Percentiles rank a stretch among this genome's conserved stretches.
Evolutionary conservation across 495 filamentous ascomycete genomes (phyloP).

Genomic region (Trichoderma gamsii): DNA sequence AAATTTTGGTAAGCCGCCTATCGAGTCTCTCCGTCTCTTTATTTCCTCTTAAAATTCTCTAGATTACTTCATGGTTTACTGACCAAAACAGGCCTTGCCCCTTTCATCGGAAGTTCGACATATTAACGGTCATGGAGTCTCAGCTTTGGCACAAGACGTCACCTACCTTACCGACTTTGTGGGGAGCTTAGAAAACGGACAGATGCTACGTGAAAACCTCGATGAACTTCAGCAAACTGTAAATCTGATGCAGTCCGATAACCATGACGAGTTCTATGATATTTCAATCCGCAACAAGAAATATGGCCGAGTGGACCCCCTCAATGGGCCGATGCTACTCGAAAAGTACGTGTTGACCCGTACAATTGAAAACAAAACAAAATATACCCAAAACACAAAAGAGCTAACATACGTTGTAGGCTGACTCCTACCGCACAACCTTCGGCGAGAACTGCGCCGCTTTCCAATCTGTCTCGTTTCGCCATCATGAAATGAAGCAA

Average conservation of each 20-base stretch:
- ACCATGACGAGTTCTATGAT: slow-evolving; percentile 92
- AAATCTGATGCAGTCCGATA: slow-evolving; percentile 74
- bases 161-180: slow-evolving; percentile 79
- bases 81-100: slow-evolving; percentile 57
- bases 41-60: no score
- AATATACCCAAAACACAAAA: slow-evolving; percentile 25
- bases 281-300: slow-evolving; percentile 79
- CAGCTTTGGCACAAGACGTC: slow-evolving; percentile 74
- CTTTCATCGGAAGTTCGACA: slow-evolving; percentile 69
- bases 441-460: slow-evolving; percentile 50
- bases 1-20: slow-evolving; percentile 60
- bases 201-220: slow-evolving; percentile 74
- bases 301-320: slow-evolving; percentile 84
- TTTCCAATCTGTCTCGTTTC: slow-evolving; percentile 62
- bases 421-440: slow-evolving; percentile 59
- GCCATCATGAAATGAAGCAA: slow-evolving; percentile 43
- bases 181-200: slow-evolving; percentile 65
- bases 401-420: slow-evolving; percentile 29
- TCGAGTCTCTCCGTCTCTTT: slow-evolving; percentile 15
- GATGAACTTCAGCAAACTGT: slow-evolving; percentile 93
- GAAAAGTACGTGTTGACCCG: slow-evolving; percentile 62
- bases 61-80: no score
- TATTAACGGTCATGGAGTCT: slow-evolving; percentile 82
- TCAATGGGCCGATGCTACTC: slow-evolving; percentile 76
- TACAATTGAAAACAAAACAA: background rate